Conservation (phyloP, 352 stramenopile genomes). For the Saprolegnia parasitica region DNA sequence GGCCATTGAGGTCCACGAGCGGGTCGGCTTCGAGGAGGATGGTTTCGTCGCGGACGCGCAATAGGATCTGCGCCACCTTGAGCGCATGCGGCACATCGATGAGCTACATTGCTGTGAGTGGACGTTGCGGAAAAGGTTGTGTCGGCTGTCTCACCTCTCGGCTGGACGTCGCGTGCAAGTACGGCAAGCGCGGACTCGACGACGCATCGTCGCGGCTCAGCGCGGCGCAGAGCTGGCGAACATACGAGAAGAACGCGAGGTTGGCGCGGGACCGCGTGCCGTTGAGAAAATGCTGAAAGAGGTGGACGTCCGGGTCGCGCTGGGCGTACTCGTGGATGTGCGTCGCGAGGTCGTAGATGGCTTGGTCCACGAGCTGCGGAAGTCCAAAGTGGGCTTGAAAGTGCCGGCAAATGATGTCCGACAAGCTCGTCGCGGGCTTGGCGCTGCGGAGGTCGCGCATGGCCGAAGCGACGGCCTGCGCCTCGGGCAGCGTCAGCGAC, state of each 20-base stretch:
- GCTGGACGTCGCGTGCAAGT: not conserved
- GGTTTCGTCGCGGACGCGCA: slow-evolving; percentile 47
- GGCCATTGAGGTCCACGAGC: slow-evolving; percentile 19
- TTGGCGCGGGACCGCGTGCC: slow-evolving; percentile 50
- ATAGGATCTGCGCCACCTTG: slow-evolving; percentile 42
- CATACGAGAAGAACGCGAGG: slow-evolving; percentile 55
- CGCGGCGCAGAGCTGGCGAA: slow-evolving; percentile 28
- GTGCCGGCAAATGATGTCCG: slow-evolving; percentile 41
- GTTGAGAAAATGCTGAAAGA: slow-evolving; percentile 53
- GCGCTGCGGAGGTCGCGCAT: not conserved
- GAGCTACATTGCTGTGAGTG: slow-evolving; percentile 45
- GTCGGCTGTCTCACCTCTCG: slow-evolving; percentile 32
- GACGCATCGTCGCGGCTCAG: not conserved
- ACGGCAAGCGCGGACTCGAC: slow-evolving; percentile 19
- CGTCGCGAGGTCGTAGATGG: slow-evolving; percentile 34
- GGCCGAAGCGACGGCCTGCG: not conserved
- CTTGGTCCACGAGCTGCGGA: slow-evolving; percentile 45
- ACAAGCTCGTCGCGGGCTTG: not conserved
- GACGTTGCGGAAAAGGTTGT: too few relatives aligned
- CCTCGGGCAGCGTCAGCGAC: slow-evolving; percentile 9
- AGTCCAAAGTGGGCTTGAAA: slow-evolving; percentile 62
- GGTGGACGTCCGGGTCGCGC: slow-evolving; percentile 51
- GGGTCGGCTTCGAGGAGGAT: slow-evolving; percentile 38
- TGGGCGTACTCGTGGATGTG: slow-evolving; percentile 39
- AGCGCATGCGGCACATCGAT: slow-evolving; percentile 45